These are phyloP conservation scores for Diutina rugosa DNA, from an alignment of 1,139 yeast genomes.

Conservation along the genomic window DNA sequence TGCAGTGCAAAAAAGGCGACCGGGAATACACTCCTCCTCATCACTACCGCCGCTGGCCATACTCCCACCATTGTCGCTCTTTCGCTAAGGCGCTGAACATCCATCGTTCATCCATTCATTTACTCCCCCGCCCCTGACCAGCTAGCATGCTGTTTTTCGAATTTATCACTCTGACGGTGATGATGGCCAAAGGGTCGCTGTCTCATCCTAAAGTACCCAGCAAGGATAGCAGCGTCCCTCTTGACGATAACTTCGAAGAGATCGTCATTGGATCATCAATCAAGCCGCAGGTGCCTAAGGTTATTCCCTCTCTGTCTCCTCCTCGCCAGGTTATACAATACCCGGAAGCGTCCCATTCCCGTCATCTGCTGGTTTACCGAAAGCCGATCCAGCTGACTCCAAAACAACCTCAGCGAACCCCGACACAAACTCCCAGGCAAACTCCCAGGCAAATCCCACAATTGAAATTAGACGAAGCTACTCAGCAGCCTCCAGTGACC, in stretches of 20 bases:
- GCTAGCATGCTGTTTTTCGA: neutral
- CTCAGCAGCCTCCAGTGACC: neutral
- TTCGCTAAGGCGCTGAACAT: neutral
- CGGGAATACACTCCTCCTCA: neutral
- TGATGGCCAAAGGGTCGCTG: constrained; percentile 2
- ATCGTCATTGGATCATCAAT: neutral
- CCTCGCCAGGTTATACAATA: neutral
- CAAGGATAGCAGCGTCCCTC: neutral
- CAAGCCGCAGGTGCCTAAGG: neutral
- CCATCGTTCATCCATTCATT: neutral
- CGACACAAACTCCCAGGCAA: neutral
- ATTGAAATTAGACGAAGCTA: neutral
- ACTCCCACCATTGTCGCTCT: neutral
- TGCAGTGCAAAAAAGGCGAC: neutral
- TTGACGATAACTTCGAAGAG: neutral
- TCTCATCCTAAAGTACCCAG: neutral
- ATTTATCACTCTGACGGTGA: neutral
- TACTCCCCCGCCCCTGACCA: neutral
- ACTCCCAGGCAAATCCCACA: neutral
- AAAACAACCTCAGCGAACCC: neutral
- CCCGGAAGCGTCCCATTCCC: neutral
- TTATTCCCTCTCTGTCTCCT: neutral
- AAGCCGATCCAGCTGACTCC: neutral
- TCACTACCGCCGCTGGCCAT: neutral
- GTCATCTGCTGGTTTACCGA: neutral